Conservation (phyloP, 2,329 filamentous ascomycete species). For the Beauveria medogensis region DNA sequence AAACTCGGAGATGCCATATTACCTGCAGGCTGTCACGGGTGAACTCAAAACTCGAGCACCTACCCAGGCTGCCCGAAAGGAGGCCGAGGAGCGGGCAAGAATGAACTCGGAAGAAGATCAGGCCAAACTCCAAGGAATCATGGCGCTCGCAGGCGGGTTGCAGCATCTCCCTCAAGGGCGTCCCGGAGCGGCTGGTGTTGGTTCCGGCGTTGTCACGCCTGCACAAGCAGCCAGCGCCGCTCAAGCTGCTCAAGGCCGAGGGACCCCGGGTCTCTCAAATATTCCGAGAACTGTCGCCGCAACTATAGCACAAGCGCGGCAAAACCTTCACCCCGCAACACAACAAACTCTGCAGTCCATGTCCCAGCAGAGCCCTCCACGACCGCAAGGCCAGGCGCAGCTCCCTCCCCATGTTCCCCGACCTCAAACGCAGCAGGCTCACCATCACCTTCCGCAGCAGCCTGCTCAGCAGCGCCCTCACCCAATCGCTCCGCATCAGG, state of each 20-base stretch:
- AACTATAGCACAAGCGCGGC: slow-evolving; percentile 20
- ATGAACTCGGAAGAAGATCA: slow-evolving; percentile 52
- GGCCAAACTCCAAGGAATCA: slow-evolving; percentile 51
- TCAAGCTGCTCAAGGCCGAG: slow-evolving; percentile 16
- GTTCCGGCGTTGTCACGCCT: slow-evolving; percentile 25
- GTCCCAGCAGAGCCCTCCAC: slow-evolving; percentile 4
- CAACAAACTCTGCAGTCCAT: slow-evolving; percentile 15
- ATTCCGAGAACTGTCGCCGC: slow-evolving; percentile 15
- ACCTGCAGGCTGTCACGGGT: slow-evolving; percentile 78
- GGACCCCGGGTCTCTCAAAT: slow-evolving; percentile 15
- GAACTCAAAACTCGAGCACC: slow-evolving; percentile 82
- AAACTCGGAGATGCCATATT: slow-evolving; percentile 82
- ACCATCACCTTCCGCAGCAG: slow-evolving; percentile 14
- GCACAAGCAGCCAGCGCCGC: slow-evolving; percentile 25
- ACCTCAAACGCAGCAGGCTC: slow-evolving; percentile 12
- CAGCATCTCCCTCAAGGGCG: slow-evolving; percentile 32
- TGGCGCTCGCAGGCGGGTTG: slow-evolving; percentile 45
- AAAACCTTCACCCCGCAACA: slow-evolving; percentile 20
- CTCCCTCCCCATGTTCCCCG: slow-evolving; percentile 21
- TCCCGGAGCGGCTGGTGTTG: slow-evolving; percentile 19
- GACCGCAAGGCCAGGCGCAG: slow-evolving; percentile 18
- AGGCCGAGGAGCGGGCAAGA: slow-evolving; percentile 55
- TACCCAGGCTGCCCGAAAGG: slow-evolving; percentile 60
- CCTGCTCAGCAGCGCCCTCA: slow-evolving; percentile 13
- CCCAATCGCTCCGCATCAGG: background rate